Conservation (phyloP, 495 filamentous ascomycete species). For the Paragyromitra xinjiangensis region DNA sequence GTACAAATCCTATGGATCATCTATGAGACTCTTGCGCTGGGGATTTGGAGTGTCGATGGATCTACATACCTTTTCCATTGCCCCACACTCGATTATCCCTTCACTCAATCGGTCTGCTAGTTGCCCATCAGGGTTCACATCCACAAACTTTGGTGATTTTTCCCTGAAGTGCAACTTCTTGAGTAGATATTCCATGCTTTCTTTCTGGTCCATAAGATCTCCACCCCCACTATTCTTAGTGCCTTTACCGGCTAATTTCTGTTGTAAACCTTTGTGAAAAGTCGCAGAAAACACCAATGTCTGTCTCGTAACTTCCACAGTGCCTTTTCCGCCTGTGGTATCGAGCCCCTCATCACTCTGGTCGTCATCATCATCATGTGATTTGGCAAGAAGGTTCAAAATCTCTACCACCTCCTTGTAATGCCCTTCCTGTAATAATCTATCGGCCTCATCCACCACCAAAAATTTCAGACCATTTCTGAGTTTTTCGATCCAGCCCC, state of each 20-base stretch:
- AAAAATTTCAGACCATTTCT: slow-evolving; percentile 74
- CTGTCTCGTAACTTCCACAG: slow-evolving; percentile 66
- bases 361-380: slow-evolving; percentile 61
- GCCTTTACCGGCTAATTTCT: slow-evolving; percentile 83
- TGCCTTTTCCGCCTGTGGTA: slow-evolving; percentile 16
- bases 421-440: slow-evolving; percentile 88
- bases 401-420: slow-evolving; percentile 94
- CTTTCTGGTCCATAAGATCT: slow-evolving; percentile 72
- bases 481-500: slow-evolving; percentile 71
- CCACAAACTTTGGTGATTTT: slow-evolving; percentile 85
- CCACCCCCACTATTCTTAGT: slow-evolving; percentile 63
- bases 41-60: not conserved
- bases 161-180: slow-evolving; percentile 88
- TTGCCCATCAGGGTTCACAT: slow-evolving; percentile 82
- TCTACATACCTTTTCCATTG: slow-evolving; percentile 80
- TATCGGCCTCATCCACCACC: slow-evolving; percentile 93
- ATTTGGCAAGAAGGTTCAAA: slow-evolving; percentile 74
- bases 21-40: slow-evolving; percentile 40
- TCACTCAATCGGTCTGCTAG: slow-evolving; percentile 88
- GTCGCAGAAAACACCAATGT: slow-evolving; percentile 97
- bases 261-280: slow-evolving; percentile 87
- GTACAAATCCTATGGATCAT: slow-evolving; percentile 75
- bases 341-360: slow-evolving; percentile 57
- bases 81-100: slow-evolving; percentile 87
- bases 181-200: slow-evolving; percentile 91